A percentile compares a stretch with the other conserved stretches of the same genome.
Evolutionary conservation across 345 rosid species (phyloP).

Genomic region (Limnanthes douglasii): DNA sequence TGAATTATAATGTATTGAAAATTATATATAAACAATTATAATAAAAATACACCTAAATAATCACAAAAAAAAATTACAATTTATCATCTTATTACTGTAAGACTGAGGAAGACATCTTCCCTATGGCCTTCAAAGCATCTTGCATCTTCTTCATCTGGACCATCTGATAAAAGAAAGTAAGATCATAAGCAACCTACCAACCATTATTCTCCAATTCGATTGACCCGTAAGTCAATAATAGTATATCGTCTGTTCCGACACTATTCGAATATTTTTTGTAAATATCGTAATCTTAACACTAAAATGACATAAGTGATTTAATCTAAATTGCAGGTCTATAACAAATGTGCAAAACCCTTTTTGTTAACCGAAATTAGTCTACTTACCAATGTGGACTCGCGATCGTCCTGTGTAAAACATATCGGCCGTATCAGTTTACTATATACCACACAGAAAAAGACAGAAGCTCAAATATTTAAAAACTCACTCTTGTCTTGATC

Average conservation of each 20-base stretch:
- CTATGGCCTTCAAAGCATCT: constrained; percentile 18
- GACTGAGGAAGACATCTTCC: constrained; percentile 21
- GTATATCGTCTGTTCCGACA: too few species aligned
- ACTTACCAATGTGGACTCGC: constrained; percentile 22
- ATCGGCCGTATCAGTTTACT: neutral
- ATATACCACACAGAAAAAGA: constrained; percentile 5
- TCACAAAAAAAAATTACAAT: constrained; percentile 4
- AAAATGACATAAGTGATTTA: neutral
- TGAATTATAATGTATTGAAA: too few species aligned
- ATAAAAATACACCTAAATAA: neutral
- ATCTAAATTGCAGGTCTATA: neutral
- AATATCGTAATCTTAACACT: neutral
- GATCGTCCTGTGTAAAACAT: constrained; percentile 15
- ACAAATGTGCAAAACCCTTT: neutral
- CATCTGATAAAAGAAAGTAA: constrained; percentile 9
- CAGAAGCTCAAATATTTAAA: too few species aligned
- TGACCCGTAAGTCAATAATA: too few species aligned
- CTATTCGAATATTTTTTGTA: too few species aligned
- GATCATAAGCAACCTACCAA: neutral
- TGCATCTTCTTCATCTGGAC: constrained; percentile 20
- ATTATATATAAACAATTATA: neutral
- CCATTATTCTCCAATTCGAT: neutral
- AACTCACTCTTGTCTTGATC: constrained; percentile 18
- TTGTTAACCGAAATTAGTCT: neutral
- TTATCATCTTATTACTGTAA: constrained; percentile 6